These are phyloP conservation scores for Vairimorpha ceranae DNA, from an alignment of 371 early-diverging fungal genomes.

Conservation along the genomic window DNA sequence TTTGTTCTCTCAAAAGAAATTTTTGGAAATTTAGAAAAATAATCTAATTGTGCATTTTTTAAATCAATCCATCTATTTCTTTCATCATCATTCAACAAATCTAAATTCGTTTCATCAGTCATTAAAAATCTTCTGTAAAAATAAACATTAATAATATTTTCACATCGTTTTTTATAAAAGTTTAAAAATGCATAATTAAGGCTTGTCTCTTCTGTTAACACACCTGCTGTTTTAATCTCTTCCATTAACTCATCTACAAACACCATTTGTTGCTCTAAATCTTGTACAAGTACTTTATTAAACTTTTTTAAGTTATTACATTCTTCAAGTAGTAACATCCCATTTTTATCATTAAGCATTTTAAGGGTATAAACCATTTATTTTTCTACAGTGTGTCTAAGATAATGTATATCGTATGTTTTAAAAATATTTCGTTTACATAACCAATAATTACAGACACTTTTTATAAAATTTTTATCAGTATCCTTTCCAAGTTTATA, in stretches of 20 bases:
- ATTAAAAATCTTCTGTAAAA: slow-evolving; percentile 21
- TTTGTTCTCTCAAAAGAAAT: not conserved
- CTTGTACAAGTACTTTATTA: not conserved
- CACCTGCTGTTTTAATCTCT: slow-evolving; percentile 1
- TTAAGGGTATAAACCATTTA: not conserved
- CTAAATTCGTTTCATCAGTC: slow-evolving; percentile 22
- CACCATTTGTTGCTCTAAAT: slow-evolving; percentile 18
- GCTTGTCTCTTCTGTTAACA: slow-evolving; percentile 33
- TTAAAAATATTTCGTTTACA: not conserved
- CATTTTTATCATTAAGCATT: not conserved
- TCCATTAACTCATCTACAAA: slow-evolving; percentile 30
- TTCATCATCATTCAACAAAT: slow-evolving; percentile 22
- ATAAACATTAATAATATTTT: slow-evolving; percentile 36
- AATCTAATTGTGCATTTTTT: slow-evolving; percentile 15
- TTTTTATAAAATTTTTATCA: not conserved
- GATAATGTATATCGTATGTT: not conserved
- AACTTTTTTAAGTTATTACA: slow-evolving; percentile 18
- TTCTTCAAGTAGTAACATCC: not conserved
- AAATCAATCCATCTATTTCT: not conserved
- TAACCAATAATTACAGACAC: not conserved
- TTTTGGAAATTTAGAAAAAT: slow-evolving; percentile 12
- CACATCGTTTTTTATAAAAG: slow-evolving; percentile 32
- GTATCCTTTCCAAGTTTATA: not conserved
- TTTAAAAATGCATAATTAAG: slow-evolving; percentile 47
- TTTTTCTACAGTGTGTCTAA: not conserved